Evolutionary conservation across 257 asterid species (phyloP), one percentile per base, ranked within the genome.

Genomic region (Pogostemon cablin): DNA sequence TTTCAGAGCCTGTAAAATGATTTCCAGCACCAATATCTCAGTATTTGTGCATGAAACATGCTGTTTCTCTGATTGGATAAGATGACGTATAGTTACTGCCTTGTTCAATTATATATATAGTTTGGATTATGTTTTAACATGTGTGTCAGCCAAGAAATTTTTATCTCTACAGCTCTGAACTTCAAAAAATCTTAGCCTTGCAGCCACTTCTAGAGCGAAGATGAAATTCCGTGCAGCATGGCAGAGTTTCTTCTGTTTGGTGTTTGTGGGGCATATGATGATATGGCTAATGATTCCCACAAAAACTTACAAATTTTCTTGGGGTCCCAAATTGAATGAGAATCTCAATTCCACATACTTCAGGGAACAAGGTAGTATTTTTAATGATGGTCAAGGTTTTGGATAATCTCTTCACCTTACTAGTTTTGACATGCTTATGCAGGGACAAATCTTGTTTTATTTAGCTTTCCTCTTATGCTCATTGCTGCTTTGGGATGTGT

Each of bases 201-300:
- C 32, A 35, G 8, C 17, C 64, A 4, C 64, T 58, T 58, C 43
- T 34, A 58, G 67, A 41, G 49, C 37, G 49, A 81, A 56, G 65
- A 87, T 82, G 91, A 79, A 71, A 72, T 74, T 50, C 7, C 68
- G 71, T 1, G 50, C 42, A n/a, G 34, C 68, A 62, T 83, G 87
- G 86, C 83, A 79, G 72, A 5, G 7, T 46, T 68, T 73, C 63
- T 81, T 83, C 67, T 62, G 81, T 56, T 35, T 80, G 43, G 79
- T 87, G 75, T 83, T 85, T 65, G 64, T 75, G 4, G 91, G 86
- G 39, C 79, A 81, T 64, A 62, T 87, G 75, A 65, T 87, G 37
- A 37, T 82, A 57, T 87, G 95, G 89, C 17, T 78, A 38, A 80
- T 85, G 89, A 63, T 81, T 66, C 91, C 95, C 39, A 81, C 86